Evolutionary conservation across 2,329 filamentous ascomycete genomes (phyloP), one percentile per base, ranked within the genome.

Genomic region (Aaosphaeria pasadenensis): DNA sequence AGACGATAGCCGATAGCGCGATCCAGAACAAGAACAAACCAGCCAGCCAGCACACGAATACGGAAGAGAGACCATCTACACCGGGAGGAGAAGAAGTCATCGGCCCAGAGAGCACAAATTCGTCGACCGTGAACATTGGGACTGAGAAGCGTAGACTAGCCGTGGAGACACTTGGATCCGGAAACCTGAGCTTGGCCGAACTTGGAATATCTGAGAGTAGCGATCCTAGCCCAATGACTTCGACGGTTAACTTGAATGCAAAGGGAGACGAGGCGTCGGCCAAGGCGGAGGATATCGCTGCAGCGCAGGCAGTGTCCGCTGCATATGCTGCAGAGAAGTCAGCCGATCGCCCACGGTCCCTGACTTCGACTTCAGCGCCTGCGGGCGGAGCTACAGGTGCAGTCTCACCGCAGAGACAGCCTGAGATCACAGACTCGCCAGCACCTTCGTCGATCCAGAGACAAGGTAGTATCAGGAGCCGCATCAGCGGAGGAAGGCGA

Each of bases 121-220:
- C 44, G 5, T 42, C 59, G 7, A 50, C 51, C 17, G 52, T 55
- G 33, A 57, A 51, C 30, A 43, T 53, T 40, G 57, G 54, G 4
- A 46, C 55, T 5, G 63, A 66, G 46, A 66, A 67, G 84, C 66
- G 66, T 60, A 85, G 90, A 57, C 83, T 85, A 9, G 91, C 94
- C 1, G 82, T 96, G 2, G 90, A 92, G 63, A 97, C 94, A 1
- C 77, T 99, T 43, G 94, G 94, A 9, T 84, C 84, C 60, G 94
- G 94, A 5, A 89, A 96, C 63, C 76, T 99, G 42, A 95, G 89
- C 67, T 79, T 97, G 48, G 91, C 89, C 60, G 89, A 96, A 63
- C 77, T 97, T 39, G 92, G 92, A 32, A 88, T 97, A 47, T 71
- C 78, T 7, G 86, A 89, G n/a, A 74, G 74, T 59, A 70, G 74